phyloP scores from a whole-genome alignment of 768 basidiomycete species.

The Boletus vinaceobasis region DNA sequence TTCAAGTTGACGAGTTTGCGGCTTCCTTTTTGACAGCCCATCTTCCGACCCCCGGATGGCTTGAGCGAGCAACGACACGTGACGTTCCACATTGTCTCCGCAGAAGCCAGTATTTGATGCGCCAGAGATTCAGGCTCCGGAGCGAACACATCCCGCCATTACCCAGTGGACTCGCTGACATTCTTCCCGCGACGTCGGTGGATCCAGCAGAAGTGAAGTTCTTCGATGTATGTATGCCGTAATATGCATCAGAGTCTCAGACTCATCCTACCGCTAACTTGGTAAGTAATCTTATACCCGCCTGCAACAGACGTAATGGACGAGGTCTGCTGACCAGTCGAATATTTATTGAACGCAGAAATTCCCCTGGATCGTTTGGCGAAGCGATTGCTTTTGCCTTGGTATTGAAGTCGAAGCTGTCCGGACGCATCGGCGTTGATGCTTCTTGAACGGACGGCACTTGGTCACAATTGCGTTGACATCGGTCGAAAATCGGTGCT shows the following conservation, averaged over 20 bases:
- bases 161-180: neutral
- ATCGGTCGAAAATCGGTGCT: neutral
- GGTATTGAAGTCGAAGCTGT: neutral
- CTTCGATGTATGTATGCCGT: neutral
- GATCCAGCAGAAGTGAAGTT: neutral
- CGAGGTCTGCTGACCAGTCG: neutral
- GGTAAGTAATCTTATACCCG: too few species aligned
- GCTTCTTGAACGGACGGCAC: neutral
- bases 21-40: neutral
- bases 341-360: neutral
- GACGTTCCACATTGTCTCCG: neutral
- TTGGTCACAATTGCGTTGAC: neutral
- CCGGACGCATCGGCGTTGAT: neutral
- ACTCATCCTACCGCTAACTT: neutral
- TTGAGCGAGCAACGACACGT: neutral
- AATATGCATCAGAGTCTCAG: too few species aligned
- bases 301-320: too few species aligned
- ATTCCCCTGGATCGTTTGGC: too few species aligned
- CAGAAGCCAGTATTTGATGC: neutral
- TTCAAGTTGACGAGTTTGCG: neutral
- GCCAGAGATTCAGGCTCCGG: neutral
- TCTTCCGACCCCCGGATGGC: neutral
- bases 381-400: neutral
- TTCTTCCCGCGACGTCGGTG: slow-evolving; percentile 1
- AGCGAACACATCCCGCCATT: neutral